A percentile compares a stretch with the other conserved stretches of the same genome.
These are phyloP conservation scores for Stentor roeselii DNA, from an alignment of 73 alveolate species.

Conservation along the genomic window DNA sequence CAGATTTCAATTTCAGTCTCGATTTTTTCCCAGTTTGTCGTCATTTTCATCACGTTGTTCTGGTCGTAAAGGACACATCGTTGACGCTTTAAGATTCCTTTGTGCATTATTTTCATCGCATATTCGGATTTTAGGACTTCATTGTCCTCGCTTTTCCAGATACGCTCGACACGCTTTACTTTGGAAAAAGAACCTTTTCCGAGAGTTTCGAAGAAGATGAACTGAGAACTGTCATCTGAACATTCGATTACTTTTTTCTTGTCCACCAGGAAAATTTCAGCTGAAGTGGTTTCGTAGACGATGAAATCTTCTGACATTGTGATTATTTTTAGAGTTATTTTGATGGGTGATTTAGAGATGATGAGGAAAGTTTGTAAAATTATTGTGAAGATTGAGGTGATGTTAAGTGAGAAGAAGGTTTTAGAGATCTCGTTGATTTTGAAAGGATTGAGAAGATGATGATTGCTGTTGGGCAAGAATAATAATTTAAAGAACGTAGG, in stretches of 20 bases:
- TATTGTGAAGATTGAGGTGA: too few species aligned
- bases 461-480: too few species aligned
- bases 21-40: slow-evolving; percentile 57
- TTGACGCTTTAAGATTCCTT: not conserved
- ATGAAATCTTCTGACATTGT: slow-evolving; percentile 14
- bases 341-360: too few species aligned
- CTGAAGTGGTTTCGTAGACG: not conserved
- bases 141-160: slow-evolving; percentile 2
- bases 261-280: not conserved
- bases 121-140: not conserved
- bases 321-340: too few species aligned
- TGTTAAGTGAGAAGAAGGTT: too few species aligned
- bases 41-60: slow-evolving; percentile 8
- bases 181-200: slow-evolving; percentile 21
- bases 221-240: not conserved
- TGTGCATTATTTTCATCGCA: slow-evolving; percentile 23
- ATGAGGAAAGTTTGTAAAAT: too few species aligned
- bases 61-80: slow-evolving; percentile 6
- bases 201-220: slow-evolving; percentile 10
- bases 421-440: too few species aligned
- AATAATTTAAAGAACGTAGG: not conserved
- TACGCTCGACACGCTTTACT: slow-evolving; percentile 3
- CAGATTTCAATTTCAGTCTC: slow-evolving; percentile 55
- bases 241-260: slow-evolving; percentile 18
- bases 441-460: too few species aligned